Percentiles rank a stretch among this genome's conserved stretches.
These are phyloP conservation scores for Stachybotrys elegans DNA, from an alignment of 2,329 filamentous ascomycete genomes.

Conservation along the genomic window DNA sequence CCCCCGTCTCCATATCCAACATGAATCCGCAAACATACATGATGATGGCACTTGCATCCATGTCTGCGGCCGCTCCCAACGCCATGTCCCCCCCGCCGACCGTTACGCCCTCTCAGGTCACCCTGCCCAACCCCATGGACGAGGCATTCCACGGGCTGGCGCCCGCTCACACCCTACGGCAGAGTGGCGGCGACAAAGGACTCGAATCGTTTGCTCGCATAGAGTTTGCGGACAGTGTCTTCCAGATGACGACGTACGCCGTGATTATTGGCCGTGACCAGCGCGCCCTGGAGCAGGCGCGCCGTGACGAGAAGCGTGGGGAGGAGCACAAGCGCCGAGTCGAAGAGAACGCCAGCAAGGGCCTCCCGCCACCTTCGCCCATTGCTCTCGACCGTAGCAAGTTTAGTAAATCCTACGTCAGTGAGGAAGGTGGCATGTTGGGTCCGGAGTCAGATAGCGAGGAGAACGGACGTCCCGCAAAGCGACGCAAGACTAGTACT, in stretches of 20 bases:
- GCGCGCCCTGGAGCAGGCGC: slow-evolving; percentile 50
- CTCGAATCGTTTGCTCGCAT: slow-evolving; percentile 56
- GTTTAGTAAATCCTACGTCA: slow-evolving; percentile 61
- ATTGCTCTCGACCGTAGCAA: slow-evolving; percentile 47
- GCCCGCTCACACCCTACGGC: slow-evolving; percentile 26
- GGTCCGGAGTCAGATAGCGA: slow-evolving; percentile 57
- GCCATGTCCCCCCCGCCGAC: slow-evolving; percentile 37
- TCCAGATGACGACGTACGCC: slow-evolving; percentile 72
- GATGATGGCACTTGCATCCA: slow-evolving; percentile 40
- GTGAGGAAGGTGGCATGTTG: slow-evolving; percentile 64
- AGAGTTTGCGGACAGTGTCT: slow-evolving; percentile 69
- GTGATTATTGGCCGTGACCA: slow-evolving; percentile 70
- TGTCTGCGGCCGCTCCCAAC: slow-evolving; percentile 26
- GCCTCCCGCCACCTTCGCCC: slow-evolving; percentile 47
- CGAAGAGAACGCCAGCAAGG: slow-evolving; percentile 41
- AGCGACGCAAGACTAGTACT: slow-evolving; percentile 41
- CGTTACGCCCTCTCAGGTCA: slow-evolving; percentile 41
- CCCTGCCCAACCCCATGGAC: slow-evolving; percentile 32
- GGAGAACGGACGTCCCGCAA: slow-evolving; percentile 38
- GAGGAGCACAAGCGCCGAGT: slow-evolving; percentile 38
- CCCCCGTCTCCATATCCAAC: slow-evolving; percentile 23
- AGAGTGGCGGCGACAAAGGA: slow-evolving; percentile 31
- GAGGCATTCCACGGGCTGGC: slow-evolving; percentile 21
- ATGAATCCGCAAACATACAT: slow-evolving; percentile 35
- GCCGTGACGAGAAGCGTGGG: slow-evolving; percentile 43